Evolutionary conservation across 768 basidiomycete genomes (phyloP).

Genomic region (Phylloporus sp.): DNA sequence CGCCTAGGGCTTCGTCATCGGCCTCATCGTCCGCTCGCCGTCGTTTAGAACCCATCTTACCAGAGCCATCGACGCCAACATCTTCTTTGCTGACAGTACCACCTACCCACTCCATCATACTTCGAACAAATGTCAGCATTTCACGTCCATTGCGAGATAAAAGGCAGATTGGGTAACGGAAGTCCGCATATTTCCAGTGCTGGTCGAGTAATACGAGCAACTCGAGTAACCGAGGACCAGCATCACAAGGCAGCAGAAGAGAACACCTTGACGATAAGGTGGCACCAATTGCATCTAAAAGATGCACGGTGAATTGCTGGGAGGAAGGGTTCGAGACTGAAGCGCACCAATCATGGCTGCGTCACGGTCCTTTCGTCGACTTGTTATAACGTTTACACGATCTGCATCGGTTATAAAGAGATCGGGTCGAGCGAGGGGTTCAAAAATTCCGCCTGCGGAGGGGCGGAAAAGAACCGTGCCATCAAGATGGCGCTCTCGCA

Average conservation of each 20-base stretch:
- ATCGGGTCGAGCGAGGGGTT: slow-evolving; percentile 85
- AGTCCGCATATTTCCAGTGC: slow-evolving; percentile 89
- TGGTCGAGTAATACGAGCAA: slow-evolving; percentile 94
- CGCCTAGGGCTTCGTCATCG: slow-evolving; percentile 82
- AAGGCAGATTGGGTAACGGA: slow-evolving; percentile 89
- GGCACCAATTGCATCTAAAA: slow-evolving; percentile 78
- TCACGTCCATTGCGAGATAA: slow-evolving; percentile 87
- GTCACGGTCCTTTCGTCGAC: slow-evolving; percentile 87
- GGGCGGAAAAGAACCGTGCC: slow-evolving; percentile 83
- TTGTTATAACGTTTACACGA: slow-evolving; percentile 74
- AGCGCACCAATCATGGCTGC: slow-evolving; percentile 75
- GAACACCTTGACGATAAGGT: slow-evolving; percentile 80
- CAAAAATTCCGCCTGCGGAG: slow-evolving; percentile 74
- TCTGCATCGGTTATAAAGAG: slow-evolving; percentile 92
- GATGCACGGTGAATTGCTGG: not conserved
- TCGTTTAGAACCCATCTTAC: slow-evolving; percentile 47
- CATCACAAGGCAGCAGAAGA: slow-evolving; percentile 87
- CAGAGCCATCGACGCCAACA: slow-evolving; percentile 71
- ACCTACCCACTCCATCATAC: slow-evolving; percentile 99
- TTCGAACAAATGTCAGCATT: slow-evolving; percentile 89
- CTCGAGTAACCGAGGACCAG: slow-evolving; percentile 92
- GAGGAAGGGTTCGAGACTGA: not conserved
- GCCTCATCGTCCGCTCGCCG: slow-evolving; percentile 64
- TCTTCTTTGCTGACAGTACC: slow-evolving; percentile 93
- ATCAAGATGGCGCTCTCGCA: slow-evolving; percentile 91